These are phyloP conservation scores for Bipolaris bicolor DNA, from an alignment of 2,329 filamentous ascomycete genomes.

Conservation along the genomic window DNA sequence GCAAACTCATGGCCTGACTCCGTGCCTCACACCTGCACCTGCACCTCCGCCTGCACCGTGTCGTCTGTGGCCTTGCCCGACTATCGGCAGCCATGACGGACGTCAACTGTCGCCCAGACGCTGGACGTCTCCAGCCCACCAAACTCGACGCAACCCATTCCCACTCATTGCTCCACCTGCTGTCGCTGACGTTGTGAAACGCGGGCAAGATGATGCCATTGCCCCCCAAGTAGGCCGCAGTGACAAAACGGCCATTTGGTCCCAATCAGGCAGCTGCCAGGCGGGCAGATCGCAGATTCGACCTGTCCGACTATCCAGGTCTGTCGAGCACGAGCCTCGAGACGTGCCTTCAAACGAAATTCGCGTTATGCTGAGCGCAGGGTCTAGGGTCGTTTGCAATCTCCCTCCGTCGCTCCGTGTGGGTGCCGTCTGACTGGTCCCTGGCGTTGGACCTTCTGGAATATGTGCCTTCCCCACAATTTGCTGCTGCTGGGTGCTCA, in stretches of 20 bases:
- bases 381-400: constrained; percentile 33
- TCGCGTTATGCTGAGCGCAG: constrained; percentile 39
- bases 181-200: constrained; percentile 32
- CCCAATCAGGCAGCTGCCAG: constrained; percentile 39
- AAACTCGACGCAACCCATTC: constrained; percentile 19
- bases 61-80: not conserved
- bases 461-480: constrained; percentile 41
- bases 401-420: constrained; percentile 17
- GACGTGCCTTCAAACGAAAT: constrained; percentile 35
- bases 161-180: constrained; percentile 8
- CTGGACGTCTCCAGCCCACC: constrained; percentile 26
- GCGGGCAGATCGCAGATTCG: constrained; percentile 31
- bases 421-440: constrained; percentile 41
- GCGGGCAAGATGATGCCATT: constrained; percentile 32
- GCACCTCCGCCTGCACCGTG: not conserved
- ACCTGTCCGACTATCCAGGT: constrained; percentile 31
- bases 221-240: constrained; percentile 25
- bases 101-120: constrained; percentile 6
- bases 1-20: constrained; percentile 20
- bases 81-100: not conserved
- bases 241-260: constrained; percentile 27
- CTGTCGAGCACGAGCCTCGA: constrained; percentile 30
- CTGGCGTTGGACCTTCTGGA: constrained; percentile 37
- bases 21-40: not conserved
- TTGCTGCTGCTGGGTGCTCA: constrained; percentile 26